Conservation (phyloP, 225 moss, liverwort and hornwort species). For the Sphagnum tenellum region DNA sequence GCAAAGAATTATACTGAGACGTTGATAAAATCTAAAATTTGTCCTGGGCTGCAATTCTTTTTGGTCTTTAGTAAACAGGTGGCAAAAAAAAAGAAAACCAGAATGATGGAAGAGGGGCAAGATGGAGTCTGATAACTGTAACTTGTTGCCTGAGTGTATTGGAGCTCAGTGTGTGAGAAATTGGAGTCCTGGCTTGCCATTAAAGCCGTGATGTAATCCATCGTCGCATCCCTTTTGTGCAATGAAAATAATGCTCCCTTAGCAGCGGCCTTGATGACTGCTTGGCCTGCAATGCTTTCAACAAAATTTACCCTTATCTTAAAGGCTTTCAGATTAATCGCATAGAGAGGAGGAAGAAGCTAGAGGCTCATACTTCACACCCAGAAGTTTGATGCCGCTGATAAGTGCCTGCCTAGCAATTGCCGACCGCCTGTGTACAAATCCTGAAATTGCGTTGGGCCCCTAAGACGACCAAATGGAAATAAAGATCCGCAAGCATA, state of each 20-base stretch:
- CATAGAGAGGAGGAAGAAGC: no score
- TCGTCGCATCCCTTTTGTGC: conserved; percentile 86
- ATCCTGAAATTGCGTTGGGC: conserved; percentile 90
- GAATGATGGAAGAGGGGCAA: no score
- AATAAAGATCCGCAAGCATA: no score
- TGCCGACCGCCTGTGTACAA: conserved; percentile 74
- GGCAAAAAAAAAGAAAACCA: no score
- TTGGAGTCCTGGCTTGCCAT: conserved; percentile 89
- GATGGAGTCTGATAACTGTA: no score
- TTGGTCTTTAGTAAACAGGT: no score
- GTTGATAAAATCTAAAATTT: no score
- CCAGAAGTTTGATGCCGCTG: conserved; percentile 87
- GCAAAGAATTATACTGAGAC: no score
- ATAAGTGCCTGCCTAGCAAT: conserved; percentile 97
- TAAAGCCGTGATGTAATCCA: conserved; percentile 88
- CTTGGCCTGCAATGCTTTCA: conserved; percentile 89
- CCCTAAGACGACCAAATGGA: conserved; percentile 50
- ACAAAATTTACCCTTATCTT: no score
- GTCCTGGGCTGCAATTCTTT: no score
- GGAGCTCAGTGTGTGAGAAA: conserved; percentile 63
- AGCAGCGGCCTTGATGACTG: conserved; percentile 80
- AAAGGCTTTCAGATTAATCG: no score
- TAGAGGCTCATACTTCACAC: no score
- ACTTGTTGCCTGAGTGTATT: conserved; percentile 82
- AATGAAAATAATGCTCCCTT: conserved; percentile 88